Evolutionary conservation across 139 green algal species (phyloP).

Genomic region (Yamagishiella unicocca): DNA sequence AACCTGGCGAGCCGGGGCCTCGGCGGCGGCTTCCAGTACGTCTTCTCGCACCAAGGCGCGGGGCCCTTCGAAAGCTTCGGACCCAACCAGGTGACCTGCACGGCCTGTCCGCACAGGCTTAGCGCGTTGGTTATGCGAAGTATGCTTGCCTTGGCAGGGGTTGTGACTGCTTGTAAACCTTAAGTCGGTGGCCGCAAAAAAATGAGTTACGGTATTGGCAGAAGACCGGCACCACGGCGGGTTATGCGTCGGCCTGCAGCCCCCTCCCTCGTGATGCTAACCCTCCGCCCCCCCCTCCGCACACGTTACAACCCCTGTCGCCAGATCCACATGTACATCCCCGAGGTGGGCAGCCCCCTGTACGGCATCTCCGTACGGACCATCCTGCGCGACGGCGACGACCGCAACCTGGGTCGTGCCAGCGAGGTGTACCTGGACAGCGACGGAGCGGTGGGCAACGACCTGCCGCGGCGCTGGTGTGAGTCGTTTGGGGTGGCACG

Average conservation of each 20-base stretch:
- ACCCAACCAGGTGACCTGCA: conserved; percentile 31
- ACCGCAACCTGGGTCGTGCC: conserved; percentile 39
- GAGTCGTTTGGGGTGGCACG: too few species aligned
- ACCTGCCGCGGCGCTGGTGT: conserved; percentile 12
- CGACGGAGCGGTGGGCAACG: conserved; percentile 52
- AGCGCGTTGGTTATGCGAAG: too few species aligned
- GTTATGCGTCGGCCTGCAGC: too few species aligned
- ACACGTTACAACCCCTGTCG: too few species aligned
- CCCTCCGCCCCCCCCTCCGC: too few species aligned
- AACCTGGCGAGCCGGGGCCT: background rate
- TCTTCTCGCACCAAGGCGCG: conserved; percentile 5
- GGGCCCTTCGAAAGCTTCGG: conserved; percentile 22
- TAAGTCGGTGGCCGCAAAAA: too few species aligned
- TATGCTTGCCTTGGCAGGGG: too few species aligned
- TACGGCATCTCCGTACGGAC: conserved; percentile 58
- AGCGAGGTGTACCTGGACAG: conserved; percentile 66
- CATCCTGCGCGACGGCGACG: conserved; percentile 64
- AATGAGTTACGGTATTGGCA: too few species aligned
- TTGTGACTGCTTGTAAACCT: too few species aligned
- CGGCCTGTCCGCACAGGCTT: too few species aligned
- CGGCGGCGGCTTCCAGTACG: conserved; percentile 7
- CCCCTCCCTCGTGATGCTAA: too few species aligned
- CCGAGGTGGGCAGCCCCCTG: conserved; percentile 49
- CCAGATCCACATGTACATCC: conserved; percentile 68
- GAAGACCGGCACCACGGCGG: too few species aligned